Evolutionary conservation across 148 eudicot genomes (phyloP).

Genomic region (Suaeda aralocaspica): DNA sequence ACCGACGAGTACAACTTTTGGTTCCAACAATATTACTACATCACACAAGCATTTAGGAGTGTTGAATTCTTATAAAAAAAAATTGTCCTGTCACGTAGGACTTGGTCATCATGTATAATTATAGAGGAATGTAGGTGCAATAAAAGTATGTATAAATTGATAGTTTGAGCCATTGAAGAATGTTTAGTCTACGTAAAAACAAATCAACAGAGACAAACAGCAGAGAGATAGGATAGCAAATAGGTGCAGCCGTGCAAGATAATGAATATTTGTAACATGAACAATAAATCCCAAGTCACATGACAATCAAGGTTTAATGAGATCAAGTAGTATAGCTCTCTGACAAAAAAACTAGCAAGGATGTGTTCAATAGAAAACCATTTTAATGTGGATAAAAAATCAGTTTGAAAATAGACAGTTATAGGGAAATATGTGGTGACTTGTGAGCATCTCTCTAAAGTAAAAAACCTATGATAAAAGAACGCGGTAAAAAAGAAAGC

Average conservation of each 20-base stretch:
- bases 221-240: neutral
- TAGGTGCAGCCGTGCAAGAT: neutral
- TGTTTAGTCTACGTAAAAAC: neutral
- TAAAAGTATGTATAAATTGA: neutral
- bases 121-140: neutral
- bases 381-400: no score
- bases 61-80: no score
- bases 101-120: neutral
- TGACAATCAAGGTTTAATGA: neutral
- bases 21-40: no score
- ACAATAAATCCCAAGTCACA: neutral
- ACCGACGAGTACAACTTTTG: no score
- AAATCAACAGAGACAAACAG: neutral
- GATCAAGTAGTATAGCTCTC: neutral
- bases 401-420: no score
- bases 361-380: neutral
- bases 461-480: no score
- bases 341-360: no score
- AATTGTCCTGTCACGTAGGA: neutral
- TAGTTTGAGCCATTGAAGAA: neutral
- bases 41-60: neutral
- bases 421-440: no score
- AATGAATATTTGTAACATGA: neutral
- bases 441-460: no score
- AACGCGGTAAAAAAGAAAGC: no score